These are phyloP conservation scores for Thamnidium elegans DNA, from an alignment of 192 early-diverging fungal species.

Conservation along the genomic window DNA sequence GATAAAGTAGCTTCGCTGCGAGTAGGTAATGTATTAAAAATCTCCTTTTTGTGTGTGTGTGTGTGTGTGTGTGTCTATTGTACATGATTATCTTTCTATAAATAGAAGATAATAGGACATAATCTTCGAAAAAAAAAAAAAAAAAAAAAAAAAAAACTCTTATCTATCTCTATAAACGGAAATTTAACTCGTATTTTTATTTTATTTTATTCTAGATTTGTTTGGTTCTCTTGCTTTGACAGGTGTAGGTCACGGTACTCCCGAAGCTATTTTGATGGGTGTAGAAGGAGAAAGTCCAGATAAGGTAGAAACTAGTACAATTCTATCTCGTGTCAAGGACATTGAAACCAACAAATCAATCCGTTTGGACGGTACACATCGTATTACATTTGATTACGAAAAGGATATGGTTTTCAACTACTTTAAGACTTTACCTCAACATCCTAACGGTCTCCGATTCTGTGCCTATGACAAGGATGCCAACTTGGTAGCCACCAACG, in stretches of 20 bases:
- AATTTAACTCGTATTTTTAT: background rate
- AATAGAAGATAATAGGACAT: background rate
- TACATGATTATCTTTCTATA: slow-evolving; percentile 7
- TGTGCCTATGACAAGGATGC: slow-evolving; percentile 76
- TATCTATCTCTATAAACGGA: background rate
- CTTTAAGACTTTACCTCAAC: slow-evolving; percentile 82
- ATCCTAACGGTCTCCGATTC: slow-evolving; percentile 96
- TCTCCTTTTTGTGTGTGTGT: too few species aligned
- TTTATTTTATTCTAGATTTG: slow-evolving; percentile 59
- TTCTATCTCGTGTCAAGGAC: slow-evolving; percentile 67
- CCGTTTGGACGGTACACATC: slow-evolving; percentile 66
- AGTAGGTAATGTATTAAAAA: slow-evolving; percentile 30
- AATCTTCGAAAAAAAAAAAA: background rate
- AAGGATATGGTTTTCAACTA: slow-evolving; percentile 86
- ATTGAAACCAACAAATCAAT: slow-evolving; percentile 76
- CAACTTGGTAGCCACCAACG: slow-evolving; percentile 87
- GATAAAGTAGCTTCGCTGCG: slow-evolving; percentile 42
- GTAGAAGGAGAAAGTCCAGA: slow-evolving; percentile 91
- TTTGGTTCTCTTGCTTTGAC: slow-evolving; percentile 93
- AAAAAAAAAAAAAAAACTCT: background rate
- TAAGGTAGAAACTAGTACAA: slow-evolving; percentile 78
- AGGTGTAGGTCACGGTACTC: slow-evolving; percentile 92
- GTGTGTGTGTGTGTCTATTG: background rate
- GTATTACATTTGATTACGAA: slow-evolving; percentile 78
- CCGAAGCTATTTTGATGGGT: slow-evolving; percentile 83